Evolutionary conservation across 805 yeast genomes (phyloP), one percentile per base, ranked within the genome.

Genomic region (Teunomyces tritomae): DNA sequence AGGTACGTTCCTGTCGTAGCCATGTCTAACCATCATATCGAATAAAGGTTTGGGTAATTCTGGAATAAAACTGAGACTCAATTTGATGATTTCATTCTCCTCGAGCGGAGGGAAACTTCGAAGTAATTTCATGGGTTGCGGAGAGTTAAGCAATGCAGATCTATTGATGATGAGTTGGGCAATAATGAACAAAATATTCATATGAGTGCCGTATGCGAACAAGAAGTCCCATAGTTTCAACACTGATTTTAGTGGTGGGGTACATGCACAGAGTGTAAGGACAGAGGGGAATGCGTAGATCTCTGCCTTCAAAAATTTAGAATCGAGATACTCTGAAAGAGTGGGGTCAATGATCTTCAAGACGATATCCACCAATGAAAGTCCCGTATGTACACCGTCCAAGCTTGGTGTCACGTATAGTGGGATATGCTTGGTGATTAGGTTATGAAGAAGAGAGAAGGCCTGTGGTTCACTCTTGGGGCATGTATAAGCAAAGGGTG

Each of bases 151-250:
- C n/a, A 90, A 68, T 28, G 75, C 67, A 8, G 82, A 77, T 48
- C 97, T 71, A 49, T 86, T 83, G 36, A 85, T 71, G 4, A 87
- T 82, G 17, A 90, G 68, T 61, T 88, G 96, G 1, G 97, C 92
- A 7, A 89, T 88, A 2, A 90, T 81, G 55, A 89, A 86, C 33
- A 91, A 70, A 27, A 91, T 78, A 65, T 91, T 90, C 83, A 89
- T 77, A 59, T 91, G 96, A 14, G 87, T 81, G 0, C 97, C 97
- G 58, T 88, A 90, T 3, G 97, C 96, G 65, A 90, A 86, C 56
- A 89, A 67, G 54, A 90, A 87, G 63, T 90, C 97, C 97, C 97
- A 90, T 13, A 90, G 72, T 49, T 82, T 79, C 33, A 90, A 66
- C 1, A 87, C 87, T 52, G 90, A 89, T 28, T 72, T 68, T 39